Evolutionary conservation across 495 filamentous ascomycete genomes (phyloP).

Genomic region (Cercophora samala): DNA sequence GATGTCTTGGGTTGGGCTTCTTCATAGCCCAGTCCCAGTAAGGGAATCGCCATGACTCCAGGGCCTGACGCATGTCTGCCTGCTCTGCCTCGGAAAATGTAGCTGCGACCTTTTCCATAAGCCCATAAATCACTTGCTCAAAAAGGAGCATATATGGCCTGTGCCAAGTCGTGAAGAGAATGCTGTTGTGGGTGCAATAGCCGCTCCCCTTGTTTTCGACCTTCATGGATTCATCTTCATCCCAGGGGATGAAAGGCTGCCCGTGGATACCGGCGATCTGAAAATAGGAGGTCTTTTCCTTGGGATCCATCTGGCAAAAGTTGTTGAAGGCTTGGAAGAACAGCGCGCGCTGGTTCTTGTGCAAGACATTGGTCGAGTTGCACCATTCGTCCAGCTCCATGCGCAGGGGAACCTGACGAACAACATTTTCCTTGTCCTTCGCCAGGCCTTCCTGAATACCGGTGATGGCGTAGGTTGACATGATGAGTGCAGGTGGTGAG

Average conservation of each 20-base stretch:
- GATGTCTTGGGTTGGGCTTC: too few relatives aligned
- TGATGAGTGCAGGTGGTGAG: background rate
- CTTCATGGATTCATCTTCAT: background rate
- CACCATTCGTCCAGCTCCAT: slow-evolving; percentile 14
- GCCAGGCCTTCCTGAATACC: slow-evolving; percentile 8
- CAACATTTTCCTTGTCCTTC: background rate
- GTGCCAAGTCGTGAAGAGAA: slow-evolving; percentile 12
- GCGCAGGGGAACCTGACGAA: slow-evolving; percentile 12
- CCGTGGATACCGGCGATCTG: slow-evolving; percentile 6
- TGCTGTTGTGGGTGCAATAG: slow-evolving; percentile 11
- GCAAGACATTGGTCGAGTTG: slow-evolving; percentile 6
- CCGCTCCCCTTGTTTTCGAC: background rate
- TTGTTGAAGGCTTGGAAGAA: too few relatives aligned
- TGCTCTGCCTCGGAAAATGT: background rate
- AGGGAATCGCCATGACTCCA: slow-evolving; percentile 7
- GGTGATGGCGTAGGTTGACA: slow-evolving; percentile 9
- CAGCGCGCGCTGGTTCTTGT: slow-evolving; percentile 11
- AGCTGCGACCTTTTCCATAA: background rate
- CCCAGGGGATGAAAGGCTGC: slow-evolving; percentile 7
- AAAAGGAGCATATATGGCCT: slow-evolving; percentile 8
- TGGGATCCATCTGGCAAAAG: slow-evolving; percentile 5
- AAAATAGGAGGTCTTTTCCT: background rate
- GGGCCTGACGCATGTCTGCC: background rate
- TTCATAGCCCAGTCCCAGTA: slow-evolving; percentile 9
- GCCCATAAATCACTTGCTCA: slow-evolving; percentile 5